Percentiles rank a stretch among this genome's conserved stretches.
Evolutionary conservation across 1,139 yeast genomes (phyloP).

Genomic region (Scheffersomyces parashehatae): DNA sequence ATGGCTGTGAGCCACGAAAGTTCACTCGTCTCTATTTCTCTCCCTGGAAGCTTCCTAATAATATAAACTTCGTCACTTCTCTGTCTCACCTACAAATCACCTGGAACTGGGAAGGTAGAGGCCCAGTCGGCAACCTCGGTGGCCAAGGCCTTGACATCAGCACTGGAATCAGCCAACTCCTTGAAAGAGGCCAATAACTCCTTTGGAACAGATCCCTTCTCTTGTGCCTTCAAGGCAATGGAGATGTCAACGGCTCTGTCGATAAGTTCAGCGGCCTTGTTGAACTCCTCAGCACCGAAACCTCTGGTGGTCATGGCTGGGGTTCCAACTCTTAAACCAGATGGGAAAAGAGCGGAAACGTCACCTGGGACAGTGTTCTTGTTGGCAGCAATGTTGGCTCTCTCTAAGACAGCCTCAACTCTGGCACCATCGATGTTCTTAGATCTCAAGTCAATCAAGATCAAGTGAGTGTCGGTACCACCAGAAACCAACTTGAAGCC

Average conservation of each 20-base stretch:
- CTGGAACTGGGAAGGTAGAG: slow-evolving; percentile 74
- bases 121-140: slow-evolving; percentile 68
- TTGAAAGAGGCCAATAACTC: slow-evolving; percentile 67
- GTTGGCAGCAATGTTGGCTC: slow-evolving; percentile 90
- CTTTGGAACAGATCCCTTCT: slow-evolving; percentile 60
- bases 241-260: slow-evolving; percentile 75
- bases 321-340: slow-evolving; percentile 94
- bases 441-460: slow-evolving; percentile 79
- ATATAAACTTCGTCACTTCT: too few species aligned
- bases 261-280: slow-evolving; percentile 74
- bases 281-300: slow-evolving; percentile 75
- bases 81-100: slow-evolving; percentile 46
- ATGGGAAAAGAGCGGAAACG: slow-evolving; percentile 90
- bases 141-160: slow-evolving; percentile 58
- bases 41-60: too few species aligned
- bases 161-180: slow-evolving; percentile 58
- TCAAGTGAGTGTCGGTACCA: slow-evolving; percentile 95
- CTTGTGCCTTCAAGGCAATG: slow-evolving; percentile 57
- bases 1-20: too few species aligned
- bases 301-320: slow-evolving; percentile 99
- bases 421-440: slow-evolving; percentile 94
- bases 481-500: slow-evolving; percentile 84
- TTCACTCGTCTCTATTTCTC: too few species aligned
- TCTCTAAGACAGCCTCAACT: slow-evolving; percentile 87
- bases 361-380: slow-evolving; percentile 97